These are phyloP conservation scores for Bruguiera hainesii DNA, from an alignment of 441 rosid genomes.

Conservation along the genomic window DNA sequence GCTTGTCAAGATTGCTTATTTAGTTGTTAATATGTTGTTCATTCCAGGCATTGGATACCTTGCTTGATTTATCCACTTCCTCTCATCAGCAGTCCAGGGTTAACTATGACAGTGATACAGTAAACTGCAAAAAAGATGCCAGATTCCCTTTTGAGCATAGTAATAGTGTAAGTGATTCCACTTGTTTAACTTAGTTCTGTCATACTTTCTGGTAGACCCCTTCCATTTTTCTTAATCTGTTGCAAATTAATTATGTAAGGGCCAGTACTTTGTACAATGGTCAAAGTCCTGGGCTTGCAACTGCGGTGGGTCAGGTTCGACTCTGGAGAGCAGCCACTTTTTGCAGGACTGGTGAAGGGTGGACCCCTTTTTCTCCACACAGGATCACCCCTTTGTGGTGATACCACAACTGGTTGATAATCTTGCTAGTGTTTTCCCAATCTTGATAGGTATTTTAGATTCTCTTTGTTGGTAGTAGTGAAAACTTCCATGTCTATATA, in stretches of 20 bases:
- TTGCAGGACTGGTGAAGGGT: too few relatives aligned
- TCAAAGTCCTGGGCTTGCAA: not conserved
- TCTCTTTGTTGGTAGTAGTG: not conserved
- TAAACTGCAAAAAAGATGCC: constrained; percentile 28
- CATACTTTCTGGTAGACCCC: not conserved
- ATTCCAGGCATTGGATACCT: constrained; percentile 61
- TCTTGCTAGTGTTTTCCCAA: too few relatives aligned
- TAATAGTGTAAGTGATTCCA: constrained; percentile 47
- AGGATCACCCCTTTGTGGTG: too few relatives aligned
- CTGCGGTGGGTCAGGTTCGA: too few relatives aligned
- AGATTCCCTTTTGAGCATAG: constrained; percentile 24
- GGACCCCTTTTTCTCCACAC: too few relatives aligned
- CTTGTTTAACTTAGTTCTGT: not conserved
- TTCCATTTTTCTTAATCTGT: not conserved
- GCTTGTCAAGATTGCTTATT: too few relatives aligned
- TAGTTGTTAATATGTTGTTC: too few relatives aligned
- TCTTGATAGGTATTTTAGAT: too few relatives aligned
- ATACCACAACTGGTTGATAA: too few relatives aligned
- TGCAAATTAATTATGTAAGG: not conserved
- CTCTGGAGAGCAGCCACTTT: too few relatives aligned
- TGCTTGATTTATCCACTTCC: constrained; percentile 63
- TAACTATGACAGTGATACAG: constrained; percentile 14
- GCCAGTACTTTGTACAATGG: not conserved
- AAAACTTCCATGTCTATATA: not conserved
- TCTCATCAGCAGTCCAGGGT: constrained; percentile 38